Evolutionary conservation across 2,329 filamentous ascomycete genomes (phyloP), one percentile per base, ranked within the genome.

Genomic region (Diatrype stigma): DNA sequence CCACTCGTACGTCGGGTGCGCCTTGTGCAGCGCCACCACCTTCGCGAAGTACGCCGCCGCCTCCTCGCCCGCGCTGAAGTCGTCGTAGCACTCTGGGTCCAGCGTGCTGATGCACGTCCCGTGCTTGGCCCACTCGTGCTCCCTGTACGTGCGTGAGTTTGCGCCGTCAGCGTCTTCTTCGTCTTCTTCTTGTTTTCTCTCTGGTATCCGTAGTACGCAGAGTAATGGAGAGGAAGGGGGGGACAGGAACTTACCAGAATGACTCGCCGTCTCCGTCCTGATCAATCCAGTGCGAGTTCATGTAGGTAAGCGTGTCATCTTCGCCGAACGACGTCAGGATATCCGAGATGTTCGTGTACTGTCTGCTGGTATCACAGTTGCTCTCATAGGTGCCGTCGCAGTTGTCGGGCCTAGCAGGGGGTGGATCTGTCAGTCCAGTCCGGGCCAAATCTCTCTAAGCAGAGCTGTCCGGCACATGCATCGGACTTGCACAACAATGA

Each of bases 101-200:
- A 90, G 75, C 0, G 87, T 90, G 59, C 75, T 82, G 56, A 90
- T 81, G 69, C 87, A 90, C n/a, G 76, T 79, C 50, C 87, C 88
- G 64, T 91, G 87, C 66, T 89, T 90, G 57, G 75, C 73, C 82
- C 84, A 90, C 67, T 90, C 87, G 66, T 90, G 86, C 63, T 86
- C 73, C n/a, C n/a, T n/a, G n/a, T n/a, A n/a, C n/a, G n/a, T n/a
- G n/a, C n/a, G n/a, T n/a, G n/a, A n/a, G n/a, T n/a, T n/a, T n/a
- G n/a, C n/a, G n/a, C n/a, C n/a, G n/a, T n/a, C n/a, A n/a, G n/a
- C n/a, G n/a, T n/a, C n/a, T n/a, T n/a, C n/a, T n/a, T n/a, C n/a
- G n/a, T n/a, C n/a, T n/a, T n/a, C n/a, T n/a, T n/a, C n/a, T n/a
- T n/a, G n/a, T n/a, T n/a, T n/a, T n/a, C n/a, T n/a, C n/a, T n/a